A percentile compares a stretch with the other conserved stretches of the same genome.
phyloP scores from a whole-genome alignment of 2,329 filamentous ascomycete genomes.

The Aspergillus phoenicis region DNA sequence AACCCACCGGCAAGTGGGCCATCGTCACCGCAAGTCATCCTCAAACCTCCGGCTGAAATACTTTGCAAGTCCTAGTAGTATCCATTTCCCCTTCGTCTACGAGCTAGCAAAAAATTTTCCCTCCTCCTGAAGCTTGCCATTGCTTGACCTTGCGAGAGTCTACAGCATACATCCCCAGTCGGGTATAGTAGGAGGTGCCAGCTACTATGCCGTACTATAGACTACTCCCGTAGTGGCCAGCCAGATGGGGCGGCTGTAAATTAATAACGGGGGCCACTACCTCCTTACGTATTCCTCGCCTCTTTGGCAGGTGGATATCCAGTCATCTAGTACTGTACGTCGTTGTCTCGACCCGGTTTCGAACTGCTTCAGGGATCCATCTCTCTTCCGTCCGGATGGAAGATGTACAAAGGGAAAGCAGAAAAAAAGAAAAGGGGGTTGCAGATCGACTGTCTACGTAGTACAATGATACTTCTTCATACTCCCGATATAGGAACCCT shows the following conservation, averaged over 20 bases:
- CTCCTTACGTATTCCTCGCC: not conserved
- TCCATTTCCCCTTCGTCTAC: not conserved
- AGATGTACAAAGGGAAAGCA: not conserved
- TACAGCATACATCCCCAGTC: not conserved
- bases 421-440: not conserved
- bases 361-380: not conserved
- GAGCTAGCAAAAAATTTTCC: not conserved
- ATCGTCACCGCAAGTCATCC: slow-evolving; percentile 1
- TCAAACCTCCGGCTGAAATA: not conserved
- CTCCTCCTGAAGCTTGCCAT: not conserved
- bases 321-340: not conserved
- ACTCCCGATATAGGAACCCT: not conserved
- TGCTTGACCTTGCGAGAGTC: not conserved
- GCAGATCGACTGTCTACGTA: not conserved
- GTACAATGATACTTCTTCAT: not conserved
- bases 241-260: not conserved
- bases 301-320: not conserved
- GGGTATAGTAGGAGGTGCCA: not conserved
- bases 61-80: not conserved
- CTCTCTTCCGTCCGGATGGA: not conserved
- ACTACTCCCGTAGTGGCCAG: not conserved
- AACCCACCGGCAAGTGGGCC: not conserved
- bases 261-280: slow-evolving; percentile 1
- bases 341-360: not conserved
- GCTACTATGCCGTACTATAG: not conserved